A percentile compares a stretch with the other conserved stretches of the same genome.
Evolutionary conservation across 2,329 filamentous ascomycete species (phyloP).

Genomic region (Nothophaeocryptopus gaeumannii): DNA sequence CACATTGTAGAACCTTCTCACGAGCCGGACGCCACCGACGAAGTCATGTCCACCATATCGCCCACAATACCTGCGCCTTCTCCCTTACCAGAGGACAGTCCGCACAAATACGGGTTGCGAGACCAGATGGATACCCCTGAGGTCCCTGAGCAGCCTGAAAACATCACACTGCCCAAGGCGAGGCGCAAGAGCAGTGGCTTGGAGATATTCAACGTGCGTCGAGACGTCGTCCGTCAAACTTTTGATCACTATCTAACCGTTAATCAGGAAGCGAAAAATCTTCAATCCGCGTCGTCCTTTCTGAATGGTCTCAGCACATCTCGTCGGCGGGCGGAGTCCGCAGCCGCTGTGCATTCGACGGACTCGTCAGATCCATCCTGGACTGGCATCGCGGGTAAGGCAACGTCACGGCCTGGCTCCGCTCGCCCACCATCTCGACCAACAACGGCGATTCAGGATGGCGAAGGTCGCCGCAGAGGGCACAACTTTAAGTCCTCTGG

Average conservation of each 20-base stretch:
- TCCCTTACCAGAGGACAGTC: slow-evolving; percentile 35
- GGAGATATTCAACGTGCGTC: slow-evolving; percentile 35
- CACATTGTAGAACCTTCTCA: slow-evolving; percentile 12
- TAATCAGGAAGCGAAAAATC: slow-evolving; percentile 32
- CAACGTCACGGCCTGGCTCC: slow-evolving; percentile 17
- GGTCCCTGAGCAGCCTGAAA: slow-evolving; percentile 20
- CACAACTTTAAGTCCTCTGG: slow-evolving; percentile 34
- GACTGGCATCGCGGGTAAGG: slow-evolving; percentile 6
- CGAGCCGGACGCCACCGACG: slow-evolving; percentile 4
- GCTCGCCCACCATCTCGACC: slow-evolving; percentile 18
- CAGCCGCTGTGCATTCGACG: slow-evolving; percentile 16
- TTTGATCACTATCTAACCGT: slow-evolving; percentile 4
- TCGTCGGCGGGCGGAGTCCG: slow-evolving; percentile 32
- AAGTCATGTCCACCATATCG: slow-evolving; percentile 22
- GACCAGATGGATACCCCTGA: slow-evolving; percentile 35
- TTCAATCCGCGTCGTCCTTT: slow-evolving; percentile 35
- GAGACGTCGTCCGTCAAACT: not conserved
- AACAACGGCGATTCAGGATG: slow-evolving; percentile 15
- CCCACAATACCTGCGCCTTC: slow-evolving; percentile 33
- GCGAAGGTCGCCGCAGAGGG: slow-evolving; percentile 25
- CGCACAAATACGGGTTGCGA: slow-evolving; percentile 36
- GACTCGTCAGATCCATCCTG: slow-evolving; percentile 14
- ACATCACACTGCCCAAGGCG: slow-evolving; percentile 26
- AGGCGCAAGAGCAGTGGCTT: slow-evolving; percentile 32
- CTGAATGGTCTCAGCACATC: slow-evolving; percentile 34